Percentiles rank a stretch among this genome's conserved stretches.
These are phyloP conservation scores for Myxozyma sirexii DNA, from an alignment of 805 yeast genomes.

Conservation along the genomic window DNA sequence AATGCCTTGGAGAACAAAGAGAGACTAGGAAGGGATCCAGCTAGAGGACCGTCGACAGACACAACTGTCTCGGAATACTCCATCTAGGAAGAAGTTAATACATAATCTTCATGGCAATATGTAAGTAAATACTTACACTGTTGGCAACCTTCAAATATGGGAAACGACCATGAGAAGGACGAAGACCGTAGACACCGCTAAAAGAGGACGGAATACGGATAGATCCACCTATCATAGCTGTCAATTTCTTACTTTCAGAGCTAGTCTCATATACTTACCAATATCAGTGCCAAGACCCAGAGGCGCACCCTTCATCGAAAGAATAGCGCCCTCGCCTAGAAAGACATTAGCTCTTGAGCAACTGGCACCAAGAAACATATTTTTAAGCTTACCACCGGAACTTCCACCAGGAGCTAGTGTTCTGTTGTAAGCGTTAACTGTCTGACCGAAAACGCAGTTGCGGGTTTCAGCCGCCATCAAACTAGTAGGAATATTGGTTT, in stretches of 20 bases:
- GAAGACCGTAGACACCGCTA: constrained; percentile 55
- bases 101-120: constrained; percentile 46
- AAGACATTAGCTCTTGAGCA: not conserved
- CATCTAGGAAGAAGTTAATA: constrained; percentile 41
- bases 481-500: constrained; percentile 58
- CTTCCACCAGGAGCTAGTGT: constrained; percentile 55
- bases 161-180: constrained; percentile 63
- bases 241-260: not conserved
- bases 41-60: constrained; percentile 60
- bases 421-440: constrained; percentile 51
- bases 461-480: constrained; percentile 48
- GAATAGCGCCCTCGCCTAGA: constrained; percentile 54
- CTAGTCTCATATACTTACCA: constrained; percentile 41
- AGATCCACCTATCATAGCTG: constrained; percentile 50
- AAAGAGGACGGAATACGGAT: constrained; percentile 54
- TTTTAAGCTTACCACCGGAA: constrained; percentile 59
- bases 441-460: constrained; percentile 51
- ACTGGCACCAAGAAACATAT: constrained; percentile 26
- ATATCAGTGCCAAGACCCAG: constrained; percentile 57
- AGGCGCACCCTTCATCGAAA: constrained; percentile 50
- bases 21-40: constrained; percentile 54
- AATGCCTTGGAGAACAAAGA: constrained; percentile 52
- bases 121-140: constrained; percentile 42
- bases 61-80: constrained; percentile 45
- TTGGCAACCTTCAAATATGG: constrained; percentile 50